Evolutionary conservation across 306 rosid genomes (phyloP).

Genomic region (Cyclanthera cordifolia): DNA sequence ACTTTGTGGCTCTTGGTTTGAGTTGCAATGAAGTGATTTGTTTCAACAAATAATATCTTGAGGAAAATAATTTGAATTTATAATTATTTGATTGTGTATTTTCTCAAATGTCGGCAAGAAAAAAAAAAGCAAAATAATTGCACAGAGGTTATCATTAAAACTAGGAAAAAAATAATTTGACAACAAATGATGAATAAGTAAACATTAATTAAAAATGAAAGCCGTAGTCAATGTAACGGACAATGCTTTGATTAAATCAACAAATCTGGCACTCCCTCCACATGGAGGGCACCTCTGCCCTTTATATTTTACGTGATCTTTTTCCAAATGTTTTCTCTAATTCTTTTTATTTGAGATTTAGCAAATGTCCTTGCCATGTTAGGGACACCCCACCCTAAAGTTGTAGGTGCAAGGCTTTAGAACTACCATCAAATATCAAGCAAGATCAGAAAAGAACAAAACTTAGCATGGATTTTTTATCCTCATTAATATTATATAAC

Average conservation of each 20-base stretch:
- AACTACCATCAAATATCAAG: not conserved
- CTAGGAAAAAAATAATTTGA: not conserved
- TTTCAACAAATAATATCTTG: too few species aligned
- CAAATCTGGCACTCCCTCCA: not conserved
- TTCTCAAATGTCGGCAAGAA: not conserved
- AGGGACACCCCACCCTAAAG: not conserved
- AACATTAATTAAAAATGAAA: not conserved
- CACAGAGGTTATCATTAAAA: not conserved
- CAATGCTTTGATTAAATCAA: slow-evolving; percentile 6
- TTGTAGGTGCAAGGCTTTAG: not conserved
- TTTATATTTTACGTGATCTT: not conserved
- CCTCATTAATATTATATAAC: too few species aligned
- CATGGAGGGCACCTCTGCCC: not conserved
- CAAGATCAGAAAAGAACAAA: too few species aligned
- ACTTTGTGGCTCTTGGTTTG: too few species aligned
- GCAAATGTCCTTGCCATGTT: not conserved
- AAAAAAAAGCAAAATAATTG: not conserved
- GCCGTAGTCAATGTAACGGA: slow-evolving; percentile 1
- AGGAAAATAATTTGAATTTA: not conserved
- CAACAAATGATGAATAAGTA: not conserved
- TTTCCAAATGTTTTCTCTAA: not conserved
- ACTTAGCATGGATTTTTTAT: too few species aligned
- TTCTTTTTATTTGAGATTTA: not conserved
- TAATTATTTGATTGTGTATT: not conserved
- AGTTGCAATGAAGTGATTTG: too few species aligned